A percentile compares a stretch with the other conserved stretches of the same genome.
These are phyloP conservation scores for rapeseed (Brassica napus) DNA, from an alignment of 345 rosid genomes.

Conservation along the genomic window Da-Ae NC_063446.1:21695501-21696000, in stretches of 20 bases:
- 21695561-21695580: slow-evolving; percentile 96
- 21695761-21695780: slow-evolving; percentile 57
- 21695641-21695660: slow-evolving; percentile 90
- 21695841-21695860: slow-evolving; percentile 87
- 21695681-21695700: not conserved
- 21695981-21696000: not conserved
- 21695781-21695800: slow-evolving; percentile 52
- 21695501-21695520: slow-evolving; percentile 89
- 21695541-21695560: slow-evolving; percentile 91
- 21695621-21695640: slow-evolving; percentile 89
- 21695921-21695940: slow-evolving; percentile 80
- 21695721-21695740: slow-evolving; percentile 56
- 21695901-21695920: slow-evolving; percentile 78
- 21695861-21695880: slow-evolving; percentile 79
- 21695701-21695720: not conserved
- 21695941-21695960: slow-evolving; percentile 81
- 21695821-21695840: slow-evolving; percentile 77
- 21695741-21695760: slow-evolving; percentile 48
- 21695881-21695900: slow-evolving; percentile 77
- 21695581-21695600: slow-evolving; percentile 88
- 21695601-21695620: slow-evolving; percentile 92
- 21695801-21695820: slow-evolving; percentile 70
- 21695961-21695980: not conserved
- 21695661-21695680: not conserved
- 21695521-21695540: slow-evolving; percentile 82